A percentile compares a stretch with the other conserved stretches of the same genome.
Conservation (phyloP, 805 yeast genomes). For the Yarrowia bubula region DNA sequence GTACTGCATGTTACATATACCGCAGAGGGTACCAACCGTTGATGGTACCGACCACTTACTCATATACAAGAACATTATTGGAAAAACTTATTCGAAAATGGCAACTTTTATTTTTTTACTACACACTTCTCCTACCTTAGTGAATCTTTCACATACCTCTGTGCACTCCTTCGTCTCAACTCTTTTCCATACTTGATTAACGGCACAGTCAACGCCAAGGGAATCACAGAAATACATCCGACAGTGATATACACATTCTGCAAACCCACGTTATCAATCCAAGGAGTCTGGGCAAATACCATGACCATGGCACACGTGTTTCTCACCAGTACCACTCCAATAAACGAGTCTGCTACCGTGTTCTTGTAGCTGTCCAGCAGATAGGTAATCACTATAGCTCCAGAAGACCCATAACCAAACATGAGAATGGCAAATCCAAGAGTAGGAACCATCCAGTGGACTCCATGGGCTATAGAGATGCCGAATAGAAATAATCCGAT, state of each 20-base stretch:
- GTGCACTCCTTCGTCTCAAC: not conserved
- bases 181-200: not conserved
- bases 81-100: no score
- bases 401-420: not conserved
- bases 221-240: not conserved
- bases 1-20: no score
- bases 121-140: no score
- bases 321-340: not conserved
- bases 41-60: no score
- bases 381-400: not conserved
- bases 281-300: not conserved
- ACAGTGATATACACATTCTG: not conserved
- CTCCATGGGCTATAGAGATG: not conserved
- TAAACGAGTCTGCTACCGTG: not conserved
- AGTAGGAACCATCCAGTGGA: not conserved
- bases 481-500: not conserved
- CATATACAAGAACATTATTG: no score
- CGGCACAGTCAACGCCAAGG: not conserved
- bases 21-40: no score
- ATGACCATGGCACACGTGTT: not conserved
- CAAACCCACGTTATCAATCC: not conserved
- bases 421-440: not conserved
- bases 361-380: not conserved
- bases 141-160: not conserved
- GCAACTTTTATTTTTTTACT: no score